Percentiles rank a stretch among this genome's conserved stretches.
These are phyloP conservation scores for Linanthus parryae DNA, from an alignment of 148 eudicot genomes.

Conservation along the genomic window DNA sequence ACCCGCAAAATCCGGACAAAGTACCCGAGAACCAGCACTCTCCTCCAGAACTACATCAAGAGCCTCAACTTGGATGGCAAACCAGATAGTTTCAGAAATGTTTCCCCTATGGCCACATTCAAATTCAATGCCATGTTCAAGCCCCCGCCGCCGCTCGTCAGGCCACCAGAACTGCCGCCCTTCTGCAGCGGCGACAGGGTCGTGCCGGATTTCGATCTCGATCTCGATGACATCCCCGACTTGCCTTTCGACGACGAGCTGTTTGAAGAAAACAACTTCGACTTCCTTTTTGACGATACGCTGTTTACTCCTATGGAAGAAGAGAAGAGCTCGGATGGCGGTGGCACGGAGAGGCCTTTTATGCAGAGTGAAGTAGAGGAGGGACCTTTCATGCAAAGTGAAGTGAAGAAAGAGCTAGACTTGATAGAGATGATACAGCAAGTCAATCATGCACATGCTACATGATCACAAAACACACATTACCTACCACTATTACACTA, in stretches of 20 bases:
- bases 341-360: not conserved
- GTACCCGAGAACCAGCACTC: constrained; percentile 10
- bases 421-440: constrained; percentile 9
- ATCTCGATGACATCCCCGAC: constrained; percentile 3
- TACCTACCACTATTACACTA: too few relatives aligned
- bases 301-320: not conserved
- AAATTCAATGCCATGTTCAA: not conserved
- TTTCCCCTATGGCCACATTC: not conserved
- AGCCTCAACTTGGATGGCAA: constrained; percentile 2
- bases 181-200: not conserved
- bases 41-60: constrained; percentile 12
- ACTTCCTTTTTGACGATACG: constrained; percentile 4
- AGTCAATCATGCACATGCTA: too few relatives aligned
- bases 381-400: constrained; percentile 7
- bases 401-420: constrained; percentile 12
- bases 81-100: not conserved
- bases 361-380: constrained; percentile 9
- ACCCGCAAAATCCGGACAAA: constrained; percentile 11
- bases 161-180: not conserved
- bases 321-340: not conserved
- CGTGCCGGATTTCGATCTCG: not conserved
- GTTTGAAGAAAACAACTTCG: constrained; percentile 8
- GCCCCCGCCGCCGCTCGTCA: not conserved
- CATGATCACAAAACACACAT: too few relatives aligned
- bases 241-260: constrained; percentile 10